Base-by-base conservation (phyloP, 108 stramenopile genomes). In the Craspedostauros australis region DNA sequence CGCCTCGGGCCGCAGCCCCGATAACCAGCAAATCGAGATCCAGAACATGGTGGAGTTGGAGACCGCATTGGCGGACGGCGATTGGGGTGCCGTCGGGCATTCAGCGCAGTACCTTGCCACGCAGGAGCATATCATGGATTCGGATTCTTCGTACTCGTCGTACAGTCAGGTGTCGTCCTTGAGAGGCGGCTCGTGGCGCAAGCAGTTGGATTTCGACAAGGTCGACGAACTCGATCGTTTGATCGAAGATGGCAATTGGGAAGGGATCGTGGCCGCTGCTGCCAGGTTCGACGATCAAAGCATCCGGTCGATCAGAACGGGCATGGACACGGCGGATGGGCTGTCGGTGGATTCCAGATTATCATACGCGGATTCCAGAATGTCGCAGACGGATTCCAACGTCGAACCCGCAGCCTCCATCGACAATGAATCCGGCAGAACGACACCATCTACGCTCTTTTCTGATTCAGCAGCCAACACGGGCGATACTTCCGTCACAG, bases 231-330 rank as follows among this genome's bases (percentile, higher is more conserved):
- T 88, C 19, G 87, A 88, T 51, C 75, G 75, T 25, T 70, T 88
- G 46, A 77, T 88, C 7, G 77, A 88, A 28, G 70, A 76, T 15
- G 87, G 87, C 18, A 81, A 88, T 67, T 88, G 87, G 87, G 78
- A 84, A 62, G 87, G 80, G 5, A 81, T 88, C 12, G 80, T 84
- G 4, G 44, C 82, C 38, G 80, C 87, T n/a, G 87, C 87, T 12
- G 82, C 82, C 11, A 63, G 70, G 28, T 84, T 77, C 31, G 80
- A 82, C 49, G 79, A 76, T 9, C 49, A 50, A 48, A 11, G 60
- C 27, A 34, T 57, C 52, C 14, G 47, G 15, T 6, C 58, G 64
- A 15, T 70, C 72, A 12, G 23, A 20, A 27, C 37, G 46, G 16
- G 55, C 60, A 29, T 32, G 47, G 4, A 29, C 29, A 6, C 39